Base-by-base conservation (phyloP, 495 filamentous ascomycete genomes). In the Lasiosphaeria ovina region DNA sequence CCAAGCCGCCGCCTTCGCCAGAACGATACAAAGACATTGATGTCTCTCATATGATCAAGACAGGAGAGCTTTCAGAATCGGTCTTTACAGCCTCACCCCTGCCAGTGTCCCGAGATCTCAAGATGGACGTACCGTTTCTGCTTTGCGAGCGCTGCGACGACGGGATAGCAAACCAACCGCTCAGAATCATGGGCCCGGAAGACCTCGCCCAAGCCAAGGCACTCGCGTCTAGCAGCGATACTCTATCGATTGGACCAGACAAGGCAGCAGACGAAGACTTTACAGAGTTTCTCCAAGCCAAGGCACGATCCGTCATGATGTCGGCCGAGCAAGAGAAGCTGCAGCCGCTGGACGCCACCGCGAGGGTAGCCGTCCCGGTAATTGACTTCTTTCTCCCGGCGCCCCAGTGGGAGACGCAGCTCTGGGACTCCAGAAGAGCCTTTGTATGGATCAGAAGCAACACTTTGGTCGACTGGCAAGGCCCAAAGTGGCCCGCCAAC, bases 301-400 rank as follows among this genome's bases (percentile, higher is more conserved):
- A 74, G 12, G 82, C 78, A 24, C 64, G 66, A 44, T 65, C 69
- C 11, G 76, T 73, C 33, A 77, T 72, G 57, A 72, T 70, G 40
- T 68, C 66, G 7, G 62, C 83, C 7, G 84, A 85, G 60, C 86
- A 90, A 59, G 87, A 90, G 66, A 81, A 81, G 48, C 73, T 90
- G 24, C 74, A 83, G 42, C 77, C 82, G 52, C 78, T 76, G 4
- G 86, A 87, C 57, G 79, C 83, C 0, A 81, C 78, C 8, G 73
- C 75, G 35, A 77, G 88, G 55, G 71, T 88, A 16, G 62, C 76
- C 33, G 77, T 89, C 17, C 87, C 86, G 0, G 55, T 78, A 2
- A 74, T 89, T 74, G 86, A 89, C 54, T 85, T 89, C 58, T 82
- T 81, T 0, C 67, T 82, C 24, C 80, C 82, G 5, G 65, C 65